Conservation (phyloP, 257 asterid species). For the Nicotiana paniculata region DNA sequence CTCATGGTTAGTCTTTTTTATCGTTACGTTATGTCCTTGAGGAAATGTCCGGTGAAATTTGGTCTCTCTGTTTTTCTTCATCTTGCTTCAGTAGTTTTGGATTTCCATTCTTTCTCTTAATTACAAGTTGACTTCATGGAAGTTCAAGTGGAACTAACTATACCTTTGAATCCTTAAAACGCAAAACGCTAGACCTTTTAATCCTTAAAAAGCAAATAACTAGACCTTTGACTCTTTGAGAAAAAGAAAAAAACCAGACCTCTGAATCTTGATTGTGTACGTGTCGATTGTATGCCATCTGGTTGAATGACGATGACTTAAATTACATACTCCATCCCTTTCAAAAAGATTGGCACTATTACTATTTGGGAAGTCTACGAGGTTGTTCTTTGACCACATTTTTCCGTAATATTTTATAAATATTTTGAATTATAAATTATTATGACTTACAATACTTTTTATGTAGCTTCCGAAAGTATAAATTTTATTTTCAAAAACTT, state of each 20-base stretch:
- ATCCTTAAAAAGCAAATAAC: neutral
- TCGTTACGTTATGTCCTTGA: neutral
- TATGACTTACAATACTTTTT: too few relatives aligned
- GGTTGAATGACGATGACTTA: neutral
- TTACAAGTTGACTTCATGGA: neutral
- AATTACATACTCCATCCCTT: neutral
- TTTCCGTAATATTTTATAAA: too few relatives aligned
- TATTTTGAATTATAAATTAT: too few relatives aligned
- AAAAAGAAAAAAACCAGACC: neutral
- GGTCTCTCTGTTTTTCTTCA: neutral
- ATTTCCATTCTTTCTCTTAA: neutral
- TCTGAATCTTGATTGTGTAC: neutral
- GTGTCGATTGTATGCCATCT: neutral
- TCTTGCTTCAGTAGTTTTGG: neutral
- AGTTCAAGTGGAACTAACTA: neutral
- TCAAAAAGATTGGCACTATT: too few relatives aligned
- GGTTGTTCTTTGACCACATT: too few relatives aligned
- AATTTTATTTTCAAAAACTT: too few relatives aligned
- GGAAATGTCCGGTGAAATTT: neutral
- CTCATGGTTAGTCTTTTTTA: slow-evolving; percentile 10
- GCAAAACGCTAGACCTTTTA: neutral
- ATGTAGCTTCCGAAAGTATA: too few relatives aligned
- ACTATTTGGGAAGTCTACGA: too few relatives aligned
- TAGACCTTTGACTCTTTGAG: neutral
- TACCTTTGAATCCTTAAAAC: neutral